Evolutionary conservation across 257 asterid species (phyloP), one percentile per base, ranked within the genome.

Genomic region (Handroanthus guayacan): DNA sequence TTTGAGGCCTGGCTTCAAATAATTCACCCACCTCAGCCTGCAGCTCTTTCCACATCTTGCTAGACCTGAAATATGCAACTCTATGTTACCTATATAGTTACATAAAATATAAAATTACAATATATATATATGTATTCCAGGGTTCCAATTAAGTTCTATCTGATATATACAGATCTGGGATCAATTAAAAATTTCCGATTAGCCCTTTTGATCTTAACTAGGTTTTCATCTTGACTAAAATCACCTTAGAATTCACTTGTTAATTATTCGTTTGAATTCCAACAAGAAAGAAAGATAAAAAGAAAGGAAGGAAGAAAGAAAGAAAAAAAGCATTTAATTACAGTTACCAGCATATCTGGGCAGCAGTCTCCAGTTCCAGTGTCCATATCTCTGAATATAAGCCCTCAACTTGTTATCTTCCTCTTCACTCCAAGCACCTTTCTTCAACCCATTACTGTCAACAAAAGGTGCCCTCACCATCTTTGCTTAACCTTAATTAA

Each of bases 381-480:
- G 86, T 62, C 88, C 88, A 73, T 76, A 76, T 76, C 81, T 76
- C n/a, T 17, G 56, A 44, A 84, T 70, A 74, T 75, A 81, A 76
- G 80, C 69, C 66, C 72, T 84, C 50, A 84, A 69, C 13, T 84
- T 84, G 62, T 79, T 14, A 12, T 84, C 88, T 52, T 84, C 88
- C 1, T 84, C 88, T 48, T 81, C 71, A 61, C 80, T 77, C 85
- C 85, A 82, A 34, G 85, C 80, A 3, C 85, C 85, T 78, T 78
- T 78, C 69, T 72, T 84, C 73, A 79, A 61, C 56, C 88, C 88
- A 56, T 79, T 79, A 38, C 81, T 72, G 73, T 84, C 88, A 72
- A 75, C 34, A 5, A 9, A 65, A 69, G 86, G 76, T 7, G 88
- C 77, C 73, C 80, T 82, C 82, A 84, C 88, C 88, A 84, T 84